Evolutionary conservation across 768 basidiomycete species (phyloP).

Genomic region (Sarcodon sp.): DNA sequence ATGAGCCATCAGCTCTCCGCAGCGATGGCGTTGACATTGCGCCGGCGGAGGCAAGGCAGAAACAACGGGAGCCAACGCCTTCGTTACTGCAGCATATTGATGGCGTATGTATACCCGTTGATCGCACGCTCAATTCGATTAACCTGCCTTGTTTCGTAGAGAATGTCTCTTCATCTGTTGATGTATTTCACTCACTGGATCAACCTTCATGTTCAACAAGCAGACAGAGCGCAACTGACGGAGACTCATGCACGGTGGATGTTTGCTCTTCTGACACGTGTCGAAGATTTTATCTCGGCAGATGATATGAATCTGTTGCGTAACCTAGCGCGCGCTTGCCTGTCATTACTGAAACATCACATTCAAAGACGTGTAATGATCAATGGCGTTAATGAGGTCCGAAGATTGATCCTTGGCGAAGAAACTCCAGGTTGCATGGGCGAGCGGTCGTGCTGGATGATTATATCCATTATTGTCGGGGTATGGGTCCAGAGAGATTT

Average conservation of each 20-base stretch:
- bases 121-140: conserved; percentile 1
- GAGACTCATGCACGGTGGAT: conserved; percentile 67
- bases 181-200: conserved; percentile 85
- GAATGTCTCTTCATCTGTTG: conserved; percentile 57
- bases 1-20: conserved; percentile 20
- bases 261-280: conserved; percentile 54
- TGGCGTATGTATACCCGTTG: conserved; percentile 34
- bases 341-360: conserved; percentile 17
- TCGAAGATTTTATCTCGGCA: conserved; percentile 57
- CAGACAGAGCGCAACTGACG: conserved; percentile 19
- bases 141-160: conserved; percentile 23
- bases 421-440: conserved; percentile 13
- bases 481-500: conserved; percentile 75
- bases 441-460: conserved; percentile 57
- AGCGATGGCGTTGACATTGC: background rate
- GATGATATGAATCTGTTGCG: conserved; percentile 73
- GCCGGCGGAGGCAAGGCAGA: background rate
- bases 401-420: background rate
- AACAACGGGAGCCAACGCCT: conserved; percentile 45
- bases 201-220: conserved; percentile 39
- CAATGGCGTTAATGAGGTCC: background rate
- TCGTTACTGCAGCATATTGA: conserved; percentile 45
- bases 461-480: conserved; percentile 48
- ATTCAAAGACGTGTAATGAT: conserved; percentile 1
- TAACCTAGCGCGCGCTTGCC: conserved; percentile 59